These are phyloP conservation scores for Acidiella bohemica DNA, from an alignment of 495 filamentous ascomycete genomes.

Conservation along the genomic window DNA sequence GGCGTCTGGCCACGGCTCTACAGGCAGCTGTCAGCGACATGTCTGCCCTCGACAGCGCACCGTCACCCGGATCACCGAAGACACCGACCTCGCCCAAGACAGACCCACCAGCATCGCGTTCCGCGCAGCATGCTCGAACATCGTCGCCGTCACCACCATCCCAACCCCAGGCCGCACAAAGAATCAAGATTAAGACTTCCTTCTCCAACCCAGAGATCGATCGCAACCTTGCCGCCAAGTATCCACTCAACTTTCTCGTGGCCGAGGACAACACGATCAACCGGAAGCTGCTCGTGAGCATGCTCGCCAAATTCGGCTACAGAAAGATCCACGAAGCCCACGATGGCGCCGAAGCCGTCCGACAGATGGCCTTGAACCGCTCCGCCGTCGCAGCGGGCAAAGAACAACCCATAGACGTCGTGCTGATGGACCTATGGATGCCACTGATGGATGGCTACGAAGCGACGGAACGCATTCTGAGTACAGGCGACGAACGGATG, in stretches of 20 bases:
- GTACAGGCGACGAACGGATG: slow-evolving; percentile 25
- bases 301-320: slow-evolving; percentile 61
- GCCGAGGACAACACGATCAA: slow-evolving; percentile 75
- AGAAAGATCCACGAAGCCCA: slow-evolving; percentile 47
- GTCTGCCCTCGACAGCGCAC: neutral
- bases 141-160: slow-evolving; percentile 5
- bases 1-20: slow-evolving; percentile 1
- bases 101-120: neutral
- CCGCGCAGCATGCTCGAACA: neutral
- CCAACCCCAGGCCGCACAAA: neutral
- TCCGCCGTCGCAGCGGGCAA: neutral
- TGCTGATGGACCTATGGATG: slow-evolving; percentile 84
- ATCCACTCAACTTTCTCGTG: slow-evolving; percentile 57
- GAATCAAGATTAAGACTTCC: slow-evolving; percentile 10
- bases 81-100: slow-evolving; percentile 5
- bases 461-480: slow-evolving; percentile 52
- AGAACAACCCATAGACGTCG: slow-evolving; percentile 39
- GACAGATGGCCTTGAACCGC: slow-evolving; percentile 36
- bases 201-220: slow-evolving; percentile 25
- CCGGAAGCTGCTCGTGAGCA: slow-evolving; percentile 55
- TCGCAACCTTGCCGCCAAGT: slow-evolving; percentile 39
- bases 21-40: neutral
- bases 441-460: slow-evolving; percentile 72
- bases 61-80: neutral
- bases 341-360: slow-evolving; percentile 60